Conservation (phyloP, 2,329 filamentous ascomycete genomes). For the Xylaria sp. region DNA sequence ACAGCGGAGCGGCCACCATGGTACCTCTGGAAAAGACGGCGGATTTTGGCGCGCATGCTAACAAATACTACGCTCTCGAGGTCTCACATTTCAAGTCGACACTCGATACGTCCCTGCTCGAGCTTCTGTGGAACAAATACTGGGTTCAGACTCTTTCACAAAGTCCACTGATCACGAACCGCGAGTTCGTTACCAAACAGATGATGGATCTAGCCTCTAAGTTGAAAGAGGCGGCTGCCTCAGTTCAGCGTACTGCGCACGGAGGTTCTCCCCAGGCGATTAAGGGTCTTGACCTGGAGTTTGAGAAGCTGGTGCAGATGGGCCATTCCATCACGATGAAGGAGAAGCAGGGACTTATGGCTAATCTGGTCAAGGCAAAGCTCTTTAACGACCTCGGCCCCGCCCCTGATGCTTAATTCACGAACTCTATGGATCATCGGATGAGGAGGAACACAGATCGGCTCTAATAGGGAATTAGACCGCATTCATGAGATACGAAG, state of each 20-base stretch:
- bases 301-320: slow-evolving; percentile 29
- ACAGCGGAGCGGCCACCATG: slow-evolving; percentile 37
- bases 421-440: slow-evolving; percentile 1
- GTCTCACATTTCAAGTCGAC: slow-evolving; percentile 93
- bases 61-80: slow-evolving; percentile 84
- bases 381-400: slow-evolving; percentile 30
- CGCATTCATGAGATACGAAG: slow-evolving; percentile 25
- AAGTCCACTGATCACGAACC: slow-evolving; percentile 83
- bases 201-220: slow-evolving; percentile 84
- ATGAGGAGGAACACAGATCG: neutral
- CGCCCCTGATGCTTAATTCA: neutral
- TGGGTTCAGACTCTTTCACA: slow-evolving; percentile 95
- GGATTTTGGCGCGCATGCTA: slow-evolving; percentile 90
- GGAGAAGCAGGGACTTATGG: slow-evolving; percentile 33
- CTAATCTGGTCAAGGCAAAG: slow-evolving; percentile 30
- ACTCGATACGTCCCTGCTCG: slow-evolving; percentile 79
- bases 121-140: slow-evolving; percentile 97
- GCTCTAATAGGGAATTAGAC: neutral
- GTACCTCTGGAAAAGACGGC: slow-evolving; percentile 92
- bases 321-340: slow-evolving; percentile 32
- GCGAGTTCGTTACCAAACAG: slow-evolving; percentile 88
- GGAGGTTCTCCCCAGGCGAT: slow-evolving; percentile 18
- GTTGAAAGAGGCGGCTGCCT: slow-evolving; percentile 58
- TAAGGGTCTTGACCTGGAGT: slow-evolving; percentile 23
- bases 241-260: slow-evolving; percentile 32